Conservation (phyloP, 176 grass and related monocot species). For the Raddia guianensis region DNA sequence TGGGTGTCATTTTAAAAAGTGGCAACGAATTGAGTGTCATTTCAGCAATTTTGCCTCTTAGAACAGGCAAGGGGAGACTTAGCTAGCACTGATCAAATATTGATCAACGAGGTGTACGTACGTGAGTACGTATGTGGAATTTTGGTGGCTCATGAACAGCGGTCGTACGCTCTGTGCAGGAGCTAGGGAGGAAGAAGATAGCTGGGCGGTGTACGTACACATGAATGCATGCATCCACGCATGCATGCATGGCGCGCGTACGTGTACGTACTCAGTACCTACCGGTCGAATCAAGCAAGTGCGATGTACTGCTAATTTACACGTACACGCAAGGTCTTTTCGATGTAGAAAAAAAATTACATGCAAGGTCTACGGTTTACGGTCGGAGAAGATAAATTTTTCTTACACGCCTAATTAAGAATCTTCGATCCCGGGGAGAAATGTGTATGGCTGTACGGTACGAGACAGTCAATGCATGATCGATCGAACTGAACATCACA, state of each 20-base stretch:
- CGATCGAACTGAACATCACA: neutral
- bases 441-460: neutral
- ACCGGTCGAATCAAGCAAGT: neutral
- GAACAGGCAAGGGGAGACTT: too few relatives aligned
- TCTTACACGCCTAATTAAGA: constrained; percentile 5
- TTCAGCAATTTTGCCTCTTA: too few relatives aligned
- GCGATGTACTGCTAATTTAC: neutral
- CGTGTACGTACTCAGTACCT: neutral
- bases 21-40: too few relatives aligned
- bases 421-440: neutral
- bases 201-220: neutral
- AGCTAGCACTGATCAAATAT: neutral
- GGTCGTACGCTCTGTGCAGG: neutral
- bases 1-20: too few relatives aligned
- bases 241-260: too few relatives aligned
- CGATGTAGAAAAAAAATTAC: neutral
- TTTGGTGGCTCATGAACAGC: neutral
- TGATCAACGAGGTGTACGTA: neutral
- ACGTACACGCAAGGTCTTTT: neutral
- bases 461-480: neutral
- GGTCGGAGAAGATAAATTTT: neutral
- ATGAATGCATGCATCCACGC: neutral
- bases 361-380: neutral
- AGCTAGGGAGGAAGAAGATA: neutral
- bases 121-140: neutral